Conservation (phyloP, 2,329 filamentous ascomycete species). For the Cordyceps sp. region DNA sequence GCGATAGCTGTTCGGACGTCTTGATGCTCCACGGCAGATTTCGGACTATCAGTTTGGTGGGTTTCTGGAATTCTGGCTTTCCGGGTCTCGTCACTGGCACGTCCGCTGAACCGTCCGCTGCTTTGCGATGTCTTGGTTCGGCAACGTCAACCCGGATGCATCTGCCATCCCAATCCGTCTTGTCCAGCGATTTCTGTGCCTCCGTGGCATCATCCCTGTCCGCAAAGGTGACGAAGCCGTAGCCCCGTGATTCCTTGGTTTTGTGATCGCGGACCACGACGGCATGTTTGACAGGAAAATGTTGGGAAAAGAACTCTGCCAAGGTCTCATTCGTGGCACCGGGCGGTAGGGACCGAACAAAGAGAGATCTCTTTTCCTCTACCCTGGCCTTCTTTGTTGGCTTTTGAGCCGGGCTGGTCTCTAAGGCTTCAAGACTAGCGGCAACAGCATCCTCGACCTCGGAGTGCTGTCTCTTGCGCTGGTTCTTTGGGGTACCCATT, state of each 20-base stretch:
- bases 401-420: conserved; percentile 12
- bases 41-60: conserved; percentile 70
- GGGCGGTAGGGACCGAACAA: conserved; percentile 73
- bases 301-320: conserved; percentile 81
- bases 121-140: conserved; percentile 60
- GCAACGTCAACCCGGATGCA: conserved; percentile 79
- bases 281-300: conserved; percentile 89
- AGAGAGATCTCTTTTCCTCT: conserved; percentile 57
- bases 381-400: conserved; percentile 38
- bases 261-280: conserved; percentile 76
- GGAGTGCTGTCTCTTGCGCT: conserved; percentile 18
- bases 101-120: conserved; percentile 24
- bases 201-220: conserved; percentile 78
- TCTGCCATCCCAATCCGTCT: conserved; percentile 59
- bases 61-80: conserved; percentile 41
- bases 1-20: conserved; percentile 59
- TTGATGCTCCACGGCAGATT: conserved; percentile 96
- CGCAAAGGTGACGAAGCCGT: conserved; percentile 92
- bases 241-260: conserved; percentile 79
- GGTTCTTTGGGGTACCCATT: conserved; percentile 14
- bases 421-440: conserved; percentile 13
- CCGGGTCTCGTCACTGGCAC: conserved; percentile 30
- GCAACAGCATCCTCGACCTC: conserved; percentile 15
- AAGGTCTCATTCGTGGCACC: conserved; percentile 66
- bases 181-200: conserved; percentile 69